These are phyloP conservation scores for Komagataella pastoris DNA, from an alignment of 805 yeast species.

Conservation along the genomic window DNA sequence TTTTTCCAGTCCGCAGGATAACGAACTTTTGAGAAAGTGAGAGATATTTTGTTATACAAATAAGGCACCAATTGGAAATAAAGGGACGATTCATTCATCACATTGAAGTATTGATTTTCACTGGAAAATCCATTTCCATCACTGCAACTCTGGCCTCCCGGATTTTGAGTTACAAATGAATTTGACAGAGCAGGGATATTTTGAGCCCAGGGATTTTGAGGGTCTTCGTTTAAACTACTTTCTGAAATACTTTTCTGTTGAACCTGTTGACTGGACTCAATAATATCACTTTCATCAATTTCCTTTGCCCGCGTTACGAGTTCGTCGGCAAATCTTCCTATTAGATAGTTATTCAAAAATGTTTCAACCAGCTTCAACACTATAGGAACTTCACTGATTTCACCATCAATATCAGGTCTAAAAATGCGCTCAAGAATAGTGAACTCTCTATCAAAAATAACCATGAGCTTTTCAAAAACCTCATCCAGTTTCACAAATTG, in stretches of 20 bases:
- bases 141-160: not conserved
- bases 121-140: slow-evolving; percentile 1
- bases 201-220: slow-evolving; percentile 20
- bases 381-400: slow-evolving; percentile 2
- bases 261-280: not conserved
- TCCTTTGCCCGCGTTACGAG: slow-evolving; percentile 17
- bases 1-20: slow-evolving; percentile 10
- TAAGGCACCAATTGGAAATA: slow-evolving; percentile 23
- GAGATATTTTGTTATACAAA: slow-evolving; percentile 14
- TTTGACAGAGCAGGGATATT: slow-evolving; percentile 9
- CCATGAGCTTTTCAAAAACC: slow-evolving; percentile 9
- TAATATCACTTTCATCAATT: slow-evolving; percentile 15
- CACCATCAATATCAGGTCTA: not conserved
- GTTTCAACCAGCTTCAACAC: slow-evolving; percentile 4
- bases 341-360: slow-evolving; percentile 15
- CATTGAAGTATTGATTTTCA: slow-evolving; percentile 9
- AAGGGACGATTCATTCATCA: slow-evolving; percentile 19
- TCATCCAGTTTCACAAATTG: slow-evolving; percentile 7
- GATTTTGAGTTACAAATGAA: not conserved
- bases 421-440: not conserved
- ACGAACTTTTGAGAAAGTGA: slow-evolving; percentile 9
- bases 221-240: slow-evolving; percentile 7
- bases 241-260: not conserved
- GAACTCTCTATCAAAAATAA: not conserved
- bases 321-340: slow-evolving; percentile 20